Conservation (phyloP, 331 rosid genomes). For the Rosa hybrid region DNA sequence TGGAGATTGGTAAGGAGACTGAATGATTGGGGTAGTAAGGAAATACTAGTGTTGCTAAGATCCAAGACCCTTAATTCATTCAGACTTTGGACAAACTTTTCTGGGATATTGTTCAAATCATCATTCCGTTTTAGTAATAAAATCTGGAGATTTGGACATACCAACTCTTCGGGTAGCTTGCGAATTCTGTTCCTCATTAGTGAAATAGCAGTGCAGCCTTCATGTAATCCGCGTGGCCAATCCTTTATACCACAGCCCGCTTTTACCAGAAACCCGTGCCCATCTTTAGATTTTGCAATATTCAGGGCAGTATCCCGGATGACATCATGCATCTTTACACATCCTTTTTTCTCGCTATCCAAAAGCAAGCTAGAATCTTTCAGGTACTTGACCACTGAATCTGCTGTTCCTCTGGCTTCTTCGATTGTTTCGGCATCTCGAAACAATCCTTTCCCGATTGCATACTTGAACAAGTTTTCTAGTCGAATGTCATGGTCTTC, state of each 20-base stretch:
- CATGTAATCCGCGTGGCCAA: no score
- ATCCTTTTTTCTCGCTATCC: not conserved
- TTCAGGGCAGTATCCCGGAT: not conserved
- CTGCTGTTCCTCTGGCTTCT: constrained; percentile 1
- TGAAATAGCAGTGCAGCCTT: no score
- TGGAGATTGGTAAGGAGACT: not conserved
- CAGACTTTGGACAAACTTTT: not conserved
- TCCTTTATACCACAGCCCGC: no score
- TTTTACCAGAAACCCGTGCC: no score
- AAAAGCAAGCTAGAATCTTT: constrained; percentile 17
- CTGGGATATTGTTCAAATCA: no score
- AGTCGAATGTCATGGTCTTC: not conserved
- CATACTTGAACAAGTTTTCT: constrained; percentile 6
- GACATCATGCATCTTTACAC: constrained; percentile 31
- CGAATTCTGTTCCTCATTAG: no score
- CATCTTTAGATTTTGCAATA: not conserved
- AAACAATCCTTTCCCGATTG: constrained; percentile 9
- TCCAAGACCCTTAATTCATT: not conserved
- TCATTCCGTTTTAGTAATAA: no score
- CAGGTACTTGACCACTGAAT: not conserved
- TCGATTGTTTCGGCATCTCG: not conserved
- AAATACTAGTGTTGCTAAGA: not conserved
- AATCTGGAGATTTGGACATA: no score
- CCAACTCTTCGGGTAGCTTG: no score
- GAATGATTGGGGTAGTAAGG: not conserved